Evolutionary conservation across 2,329 filamentous ascomycete genomes (phyloP).

Genomic region (Alternaria brassicae): DNA sequence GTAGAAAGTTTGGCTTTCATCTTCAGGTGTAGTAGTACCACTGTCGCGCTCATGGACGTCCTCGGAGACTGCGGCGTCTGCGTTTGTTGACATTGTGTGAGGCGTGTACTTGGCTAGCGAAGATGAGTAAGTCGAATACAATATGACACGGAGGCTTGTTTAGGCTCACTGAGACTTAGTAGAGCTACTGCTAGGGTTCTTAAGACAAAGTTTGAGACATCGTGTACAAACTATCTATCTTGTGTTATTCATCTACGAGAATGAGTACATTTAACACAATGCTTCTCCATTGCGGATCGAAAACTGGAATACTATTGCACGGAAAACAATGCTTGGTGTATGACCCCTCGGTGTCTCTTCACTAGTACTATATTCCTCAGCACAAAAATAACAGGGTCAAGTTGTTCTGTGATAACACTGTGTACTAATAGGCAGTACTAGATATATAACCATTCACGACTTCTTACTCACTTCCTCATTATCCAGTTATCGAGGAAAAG

Average conservation of each 20-base stretch:
- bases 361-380: no score
- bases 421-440: rapidly evolving
- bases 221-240: neutral
- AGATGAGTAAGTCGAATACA: neutral
- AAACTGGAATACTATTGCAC: neutral
- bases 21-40: neutral
- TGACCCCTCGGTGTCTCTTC: no score
- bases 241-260: neutral
- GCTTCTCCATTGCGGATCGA: neutral
- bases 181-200: neutral
- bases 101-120: neutral
- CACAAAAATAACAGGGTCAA: no score
- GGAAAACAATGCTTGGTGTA: neutral
- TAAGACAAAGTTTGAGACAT: neutral
- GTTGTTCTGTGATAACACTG: neutral
- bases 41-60: neutral
- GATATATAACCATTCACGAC: neutral
- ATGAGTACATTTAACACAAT: neutral
- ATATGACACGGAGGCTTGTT: neutral
- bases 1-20: neutral
- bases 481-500: neutral
- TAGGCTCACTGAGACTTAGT: neutral
- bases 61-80: neutral
- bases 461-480: neutral
- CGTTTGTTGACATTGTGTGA: neutral